A percentile compares a stretch with the other conserved stretches of the same genome.
phyloP scores from a whole-genome alignment of 2,329 filamentous ascomycete species.

The Arthroderma uncinatum region DNA sequence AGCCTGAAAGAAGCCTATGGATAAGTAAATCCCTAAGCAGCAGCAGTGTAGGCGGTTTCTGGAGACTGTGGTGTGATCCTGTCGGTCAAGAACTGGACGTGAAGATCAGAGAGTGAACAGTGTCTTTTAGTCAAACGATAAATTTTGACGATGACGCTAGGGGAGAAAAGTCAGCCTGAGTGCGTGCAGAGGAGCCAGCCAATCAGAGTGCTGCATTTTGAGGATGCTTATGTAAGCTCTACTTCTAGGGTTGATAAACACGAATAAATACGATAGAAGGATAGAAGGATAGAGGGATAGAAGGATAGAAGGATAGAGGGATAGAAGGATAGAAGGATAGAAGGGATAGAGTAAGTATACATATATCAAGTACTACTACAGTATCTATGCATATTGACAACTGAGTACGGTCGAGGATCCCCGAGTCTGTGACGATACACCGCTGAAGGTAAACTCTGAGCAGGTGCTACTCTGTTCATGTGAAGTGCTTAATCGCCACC shows the following conservation, averaged over 20 bases:
- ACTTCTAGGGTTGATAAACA: not conserved
- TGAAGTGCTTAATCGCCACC: too few relatives aligned
- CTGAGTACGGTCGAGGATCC: too few relatives aligned
- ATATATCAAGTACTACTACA: too few relatives aligned
- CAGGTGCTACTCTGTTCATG: too few relatives aligned
- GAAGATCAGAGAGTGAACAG: conserved; percentile 11
- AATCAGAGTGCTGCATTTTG: not conserved
- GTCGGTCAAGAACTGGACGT: conserved; percentile 11
- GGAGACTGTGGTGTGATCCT: conserved; percentile 11
- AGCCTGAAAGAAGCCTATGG: conserved; percentile 18
- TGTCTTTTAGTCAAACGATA: conserved; percentile 13
- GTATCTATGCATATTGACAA: too few relatives aligned
- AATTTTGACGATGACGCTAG: conserved; percentile 19
- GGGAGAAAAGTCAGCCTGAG: conserved; percentile 13
- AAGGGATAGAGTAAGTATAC: not conserved
- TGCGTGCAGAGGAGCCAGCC: conserved; percentile 11
- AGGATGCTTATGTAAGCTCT: not conserved
- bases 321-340: not conserved
- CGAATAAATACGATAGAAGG: not conserved
- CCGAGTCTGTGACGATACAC: too few relatives aligned
- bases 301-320: too few relatives aligned
- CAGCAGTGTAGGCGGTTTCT: conserved; percentile 14
- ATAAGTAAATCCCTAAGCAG: conserved; percentile 18
- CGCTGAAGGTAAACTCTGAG: too few relatives aligned
- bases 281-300: not conserved